Base-by-base conservation (phyloP, 805 yeast genomes). In the Dipodascus geniculatus region DNA sequence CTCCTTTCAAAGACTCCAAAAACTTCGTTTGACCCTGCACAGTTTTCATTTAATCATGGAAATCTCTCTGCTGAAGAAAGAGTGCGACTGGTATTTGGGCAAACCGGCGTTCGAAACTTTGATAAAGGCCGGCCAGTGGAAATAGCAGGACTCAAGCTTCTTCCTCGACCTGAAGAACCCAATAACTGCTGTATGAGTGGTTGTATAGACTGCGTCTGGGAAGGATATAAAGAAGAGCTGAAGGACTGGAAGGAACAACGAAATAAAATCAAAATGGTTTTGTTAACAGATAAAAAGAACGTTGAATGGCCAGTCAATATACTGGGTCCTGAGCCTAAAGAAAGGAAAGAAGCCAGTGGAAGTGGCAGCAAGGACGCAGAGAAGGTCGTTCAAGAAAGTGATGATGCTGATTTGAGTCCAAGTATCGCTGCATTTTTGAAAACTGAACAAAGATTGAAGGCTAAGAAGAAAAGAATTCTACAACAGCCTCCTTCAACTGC, bases 111-210 rank as follows among this genome's bases (percentile, higher is more conserved):
- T 23, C 58, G 72, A 23, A 65, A 68, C 19, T 63, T 57, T 23
- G 57, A 63, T 33, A 50, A 61, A n/a, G 59, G 58, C 0, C 56
- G 68, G 31, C 61, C 65, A 4, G 61, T 66, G 31, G 57, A 59
- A 1, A 74, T 78, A 2, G 82, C 77, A 0, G 97, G 97, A 0
- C 73, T 93, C 0, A 66, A 65, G 4, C 95, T 91, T 0, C 96
- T 96, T 2, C 80, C 78, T n/a, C 78, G 76, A 64, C 98, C 99
- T 0, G 72, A 70, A 2, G 96, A 87, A 60, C 98, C 98, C 1
- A 96, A 90, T 61, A 89, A 91, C 67, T 91, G 99, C 67, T 91
- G 99, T 68, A 89, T 89, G 96, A 83, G 93, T 55, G 99, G 99
- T 1, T 91, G 99, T 68, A 82, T 87, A 28, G 89, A 91, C 68